These are phyloP conservation scores for Aspergillus calidoustus DNA, from an alignment of 2,329 filamentous ascomycete species.

Conservation along the genomic window DNA sequence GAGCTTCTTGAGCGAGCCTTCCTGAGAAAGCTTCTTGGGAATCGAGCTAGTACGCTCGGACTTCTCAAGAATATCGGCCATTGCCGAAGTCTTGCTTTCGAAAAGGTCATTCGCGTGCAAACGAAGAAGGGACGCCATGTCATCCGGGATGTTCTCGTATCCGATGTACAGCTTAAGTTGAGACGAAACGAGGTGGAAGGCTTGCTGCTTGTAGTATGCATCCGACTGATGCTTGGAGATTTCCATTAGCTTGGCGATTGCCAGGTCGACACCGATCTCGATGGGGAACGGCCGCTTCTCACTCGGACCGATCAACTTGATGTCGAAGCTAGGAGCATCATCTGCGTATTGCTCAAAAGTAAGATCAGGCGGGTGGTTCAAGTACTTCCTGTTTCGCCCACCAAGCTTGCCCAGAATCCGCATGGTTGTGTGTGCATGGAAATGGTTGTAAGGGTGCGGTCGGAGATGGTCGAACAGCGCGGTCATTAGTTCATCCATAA, in stretches of 20 bases:
- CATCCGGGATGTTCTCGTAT: conserved; percentile 83
- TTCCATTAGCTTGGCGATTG: conserved; percentile 86
- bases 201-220: conserved; percentile 88
- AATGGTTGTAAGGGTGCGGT: conserved; percentile 93
- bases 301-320: conserved; percentile 86
- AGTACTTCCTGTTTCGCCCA: conserved; percentile 91
- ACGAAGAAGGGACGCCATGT: conserved; percentile 81
- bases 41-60: conserved; percentile 83
- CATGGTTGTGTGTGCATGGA: conserved; percentile 97
- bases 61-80: conserved; percentile 69
- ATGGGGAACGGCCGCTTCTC: conserved; percentile 87
- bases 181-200: conserved; percentile 82
- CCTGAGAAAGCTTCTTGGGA: conserved; percentile 83
- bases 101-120: conserved; percentile 87
- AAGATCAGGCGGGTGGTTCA: conserved; percentile 85
- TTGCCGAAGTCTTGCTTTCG: conserved; percentile 71
- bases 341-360: conserved; percentile 84
- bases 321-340: conserved; percentile 83
- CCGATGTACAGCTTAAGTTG: conserved; percentile 92
- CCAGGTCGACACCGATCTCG: conserved; percentile 83
- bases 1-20: conserved; percentile 79
- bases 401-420: conserved; percentile 95
- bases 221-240: conserved; percentile 65
- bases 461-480: conserved; percentile 94
- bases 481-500: conserved; percentile 98